phyloP scores from a whole-genome alignment of 176 grass and related monocot species.

The Lolium rigidum region DNA sequence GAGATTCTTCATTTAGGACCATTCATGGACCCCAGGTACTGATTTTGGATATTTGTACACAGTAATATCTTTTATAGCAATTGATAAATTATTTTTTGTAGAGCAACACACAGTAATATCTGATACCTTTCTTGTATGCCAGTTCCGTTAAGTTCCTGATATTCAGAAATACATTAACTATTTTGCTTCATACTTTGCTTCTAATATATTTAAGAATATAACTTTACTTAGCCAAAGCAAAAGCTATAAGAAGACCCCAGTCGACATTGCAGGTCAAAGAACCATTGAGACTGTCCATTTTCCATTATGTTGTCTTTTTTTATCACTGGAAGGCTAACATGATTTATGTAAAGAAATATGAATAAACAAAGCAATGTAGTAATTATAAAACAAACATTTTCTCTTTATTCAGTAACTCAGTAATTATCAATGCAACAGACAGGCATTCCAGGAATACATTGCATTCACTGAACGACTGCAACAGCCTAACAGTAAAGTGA shows the following conservation, averaged over 20 bases:
- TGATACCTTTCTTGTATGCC: neutral
- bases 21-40: slow-evolving; percentile 77
- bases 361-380: slow-evolving; percentile 20
- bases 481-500: too few relatives aligned
- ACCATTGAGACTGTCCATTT: neutral
- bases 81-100: too few relatives aligned
- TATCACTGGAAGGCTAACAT: neutral
- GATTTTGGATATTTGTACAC: neutral
- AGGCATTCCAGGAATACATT: neutral
- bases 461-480: too few relatives aligned
- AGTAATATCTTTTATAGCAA: neutral
- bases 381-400: slow-evolving; percentile 2
- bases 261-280: neutral
- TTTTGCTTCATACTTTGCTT: slow-evolving; percentile 17
- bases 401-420: neutral
- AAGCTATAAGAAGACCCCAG: neutral
- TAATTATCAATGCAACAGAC: neutral
- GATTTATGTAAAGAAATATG: neutral
- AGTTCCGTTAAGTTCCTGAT: neutral
- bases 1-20: slow-evolving; percentile 66
- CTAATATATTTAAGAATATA: neutral
- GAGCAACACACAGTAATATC: neutral
- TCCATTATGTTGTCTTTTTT: slow-evolving; percentile 11
- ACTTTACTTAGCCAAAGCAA: too few relatives aligned
- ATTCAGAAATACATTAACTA: neutral